Conservation (phyloP, 306 rosid species). For the Cajanus cajan region DNA sequence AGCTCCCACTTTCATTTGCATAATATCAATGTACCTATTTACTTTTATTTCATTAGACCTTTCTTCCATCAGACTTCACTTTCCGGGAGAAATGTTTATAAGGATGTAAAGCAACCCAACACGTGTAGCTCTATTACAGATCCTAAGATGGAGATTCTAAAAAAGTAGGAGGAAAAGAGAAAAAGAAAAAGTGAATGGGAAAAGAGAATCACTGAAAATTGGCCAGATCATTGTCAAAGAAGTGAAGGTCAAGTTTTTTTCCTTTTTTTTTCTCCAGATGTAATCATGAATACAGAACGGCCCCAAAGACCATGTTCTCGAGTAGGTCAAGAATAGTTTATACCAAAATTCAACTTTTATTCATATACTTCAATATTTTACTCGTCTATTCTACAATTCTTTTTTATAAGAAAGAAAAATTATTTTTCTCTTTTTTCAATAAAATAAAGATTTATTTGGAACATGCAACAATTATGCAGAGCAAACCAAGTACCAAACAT, state of each 20-base stretch:
- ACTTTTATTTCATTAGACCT: conserved; percentile 9
- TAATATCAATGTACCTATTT: conserved; percentile 15
- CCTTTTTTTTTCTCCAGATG: not conserved
- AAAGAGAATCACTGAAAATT: conserved; percentile 9
- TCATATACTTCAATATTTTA: not conserved
- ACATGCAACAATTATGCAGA: not conserved
- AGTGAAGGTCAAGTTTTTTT: conserved; percentile 38
- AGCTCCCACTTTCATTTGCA: conserved; percentile 36
- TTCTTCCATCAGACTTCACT: conserved; percentile 26
- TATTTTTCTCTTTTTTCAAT: not conserved
- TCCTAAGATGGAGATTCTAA: conserved; percentile 25
- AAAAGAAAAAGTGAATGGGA: conserved; percentile 33
- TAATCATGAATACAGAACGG: conserved; percentile 28
- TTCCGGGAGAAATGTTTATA: conserved; percentile 33
- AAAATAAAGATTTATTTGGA: not conserved
- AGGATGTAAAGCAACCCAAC: conserved; percentile 48
- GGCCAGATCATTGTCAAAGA: conserved; percentile 37
- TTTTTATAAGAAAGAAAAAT: not conserved
- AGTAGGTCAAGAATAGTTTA: conserved; percentile 28
- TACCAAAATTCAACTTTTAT: not conserved
- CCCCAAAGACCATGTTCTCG: conserved; percentile 17
- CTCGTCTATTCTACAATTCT: not conserved
- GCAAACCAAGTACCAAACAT: conserved; percentile 6
- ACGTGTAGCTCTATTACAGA: conserved; percentile 43
- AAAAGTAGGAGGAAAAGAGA: conserved; percentile 28